Conservation (phyloP, 768 basidiomycete species). For the Tylopilus rubrobrunneus region DNA sequence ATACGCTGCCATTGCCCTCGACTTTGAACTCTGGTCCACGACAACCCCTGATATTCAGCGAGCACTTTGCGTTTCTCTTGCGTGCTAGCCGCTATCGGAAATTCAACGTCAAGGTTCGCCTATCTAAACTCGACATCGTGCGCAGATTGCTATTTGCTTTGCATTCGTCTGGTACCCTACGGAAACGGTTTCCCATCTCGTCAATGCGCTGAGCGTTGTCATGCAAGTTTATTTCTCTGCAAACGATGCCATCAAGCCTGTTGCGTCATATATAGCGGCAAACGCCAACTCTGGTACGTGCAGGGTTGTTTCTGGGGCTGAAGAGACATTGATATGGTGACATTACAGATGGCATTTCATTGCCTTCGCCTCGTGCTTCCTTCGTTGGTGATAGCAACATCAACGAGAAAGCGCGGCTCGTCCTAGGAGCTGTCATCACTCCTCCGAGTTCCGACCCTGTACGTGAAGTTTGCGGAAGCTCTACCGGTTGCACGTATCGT, state of each 20-base stretch:
- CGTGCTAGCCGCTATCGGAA: constrained; percentile 65
- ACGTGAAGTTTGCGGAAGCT: constrained; percentile 66
- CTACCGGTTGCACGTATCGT: constrained; percentile 78
- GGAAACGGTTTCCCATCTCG: constrained; percentile 44
- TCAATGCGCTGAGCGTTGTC: constrained; percentile 58
- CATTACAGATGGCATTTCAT: constrained; percentile 1
- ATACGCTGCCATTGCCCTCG: constrained; percentile 79
- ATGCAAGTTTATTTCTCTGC: constrained; percentile 65
- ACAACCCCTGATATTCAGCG: constrained; percentile 70
- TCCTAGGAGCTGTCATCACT: constrained; percentile 42
- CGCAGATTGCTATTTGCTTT: constrained; percentile 77
- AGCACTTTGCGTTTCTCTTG: constrained; percentile 75
- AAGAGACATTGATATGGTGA: not conserved
- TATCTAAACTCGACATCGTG: constrained; percentile 67
- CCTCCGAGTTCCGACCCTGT: constrained; percentile 51
- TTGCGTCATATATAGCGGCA: constrained; percentile 82
- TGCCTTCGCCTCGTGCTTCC: constrained; percentile 15
- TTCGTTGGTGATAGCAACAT: constrained; percentile 34
- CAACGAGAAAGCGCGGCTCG: too few species aligned
- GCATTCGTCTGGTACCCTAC: constrained; percentile 74
- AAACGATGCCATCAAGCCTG: constrained; percentile 77
- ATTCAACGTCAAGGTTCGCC: constrained; percentile 74
- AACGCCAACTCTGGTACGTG: constrained; percentile 64
- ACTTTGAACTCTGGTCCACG: constrained; percentile 86
- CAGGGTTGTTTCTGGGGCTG: not conserved